Base-by-base conservation (phyloP, 257 asterid genomes). In the Pogostemon cablin region DNA sequence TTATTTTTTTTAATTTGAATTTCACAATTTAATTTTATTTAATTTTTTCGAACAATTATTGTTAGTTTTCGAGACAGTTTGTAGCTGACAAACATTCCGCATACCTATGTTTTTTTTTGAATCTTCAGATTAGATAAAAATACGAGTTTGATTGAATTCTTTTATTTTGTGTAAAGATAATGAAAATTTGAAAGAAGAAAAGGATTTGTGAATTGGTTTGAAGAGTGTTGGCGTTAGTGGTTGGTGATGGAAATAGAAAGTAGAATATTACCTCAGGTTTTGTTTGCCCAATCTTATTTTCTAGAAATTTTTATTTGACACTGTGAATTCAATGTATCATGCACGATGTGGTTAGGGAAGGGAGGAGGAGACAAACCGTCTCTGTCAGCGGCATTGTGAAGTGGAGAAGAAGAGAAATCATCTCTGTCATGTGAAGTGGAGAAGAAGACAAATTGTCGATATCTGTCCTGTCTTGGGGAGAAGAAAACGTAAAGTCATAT, bases 221-320 rank as follows among this genome's bases (percentile, higher is more conserved):
- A 65, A 73, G 5, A 60, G 72, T 48, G 46, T 62, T 65, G 62
- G 75, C 57, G 62, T 75, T 44, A 49, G 76, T 63, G 59, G 76
- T 72, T 66, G 80, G 80, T 42, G 69, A 54, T 17, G 57, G 72
- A 25, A 25, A 25, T 25, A 25, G 32, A 25, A 25, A 25, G 32
- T 25, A 0, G 32, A 25, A 25, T 25, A 25, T 25, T 25, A 25
- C 32, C 1, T 25, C 32, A 25, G 32, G 32, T 25, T 25, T 25
- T 25, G 32, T 25, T 25, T 25, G 32, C 32, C 32, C 32, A 25
- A 25, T 25, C 32, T 25, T 25, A 1, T 25, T 25, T 25, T 25
- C 1, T 25, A 25, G 32, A 25, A 25, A 25, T 25, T 25, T 25
- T 1, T 1, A 1, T 25, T 25, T 0, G 32, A 25, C 32, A 25